Conservation (phyloP, 2,329 filamentous ascomycete species). For the Fusarium virguliforme region DNA sequence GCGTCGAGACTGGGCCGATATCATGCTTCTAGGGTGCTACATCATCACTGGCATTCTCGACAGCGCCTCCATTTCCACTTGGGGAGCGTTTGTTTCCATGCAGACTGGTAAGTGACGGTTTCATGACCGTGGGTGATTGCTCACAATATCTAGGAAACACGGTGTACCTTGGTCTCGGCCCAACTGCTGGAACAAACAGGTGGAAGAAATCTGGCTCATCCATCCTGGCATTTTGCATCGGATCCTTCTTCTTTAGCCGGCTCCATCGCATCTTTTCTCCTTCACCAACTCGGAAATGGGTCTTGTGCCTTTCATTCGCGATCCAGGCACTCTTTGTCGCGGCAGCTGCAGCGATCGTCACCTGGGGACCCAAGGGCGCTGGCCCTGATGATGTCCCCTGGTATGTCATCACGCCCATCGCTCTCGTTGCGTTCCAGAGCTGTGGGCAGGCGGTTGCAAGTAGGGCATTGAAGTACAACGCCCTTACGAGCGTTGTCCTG, state of each 20-base stretch:
- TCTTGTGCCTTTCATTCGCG: constrained; percentile 73
- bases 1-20: constrained; percentile 73
- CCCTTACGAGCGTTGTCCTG: constrained; percentile 83
- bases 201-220: constrained; percentile 72
- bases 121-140: background rate
- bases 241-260: constrained; percentile 79
- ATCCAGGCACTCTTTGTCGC: constrained; percentile 67
- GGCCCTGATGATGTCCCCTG: constrained; percentile 66
- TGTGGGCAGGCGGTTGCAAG: constrained; percentile 85
- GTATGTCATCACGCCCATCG: constrained; percentile 77
- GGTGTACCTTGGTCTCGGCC: constrained; percentile 82
- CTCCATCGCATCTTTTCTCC: constrained; percentile 73
- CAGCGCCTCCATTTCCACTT: constrained; percentile 82
- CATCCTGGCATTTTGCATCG: constrained; percentile 79
- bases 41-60: constrained; percentile 84
- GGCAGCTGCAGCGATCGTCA: constrained; percentile 69
- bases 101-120: constrained; percentile 74
- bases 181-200: constrained; percentile 67
- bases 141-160: constrained; percentile 73
- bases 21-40: constrained; percentile 80
- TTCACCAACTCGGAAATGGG: constrained; percentile 73
- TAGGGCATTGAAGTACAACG: constrained; percentile 77
- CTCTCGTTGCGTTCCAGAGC: constrained; percentile 81
- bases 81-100: constrained; percentile 88
- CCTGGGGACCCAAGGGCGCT: constrained; percentile 60